Evolutionary conservation across 495 filamentous ascomycete species (phyloP).

Genomic region (Aspergillus incahuasiensis): DNA sequence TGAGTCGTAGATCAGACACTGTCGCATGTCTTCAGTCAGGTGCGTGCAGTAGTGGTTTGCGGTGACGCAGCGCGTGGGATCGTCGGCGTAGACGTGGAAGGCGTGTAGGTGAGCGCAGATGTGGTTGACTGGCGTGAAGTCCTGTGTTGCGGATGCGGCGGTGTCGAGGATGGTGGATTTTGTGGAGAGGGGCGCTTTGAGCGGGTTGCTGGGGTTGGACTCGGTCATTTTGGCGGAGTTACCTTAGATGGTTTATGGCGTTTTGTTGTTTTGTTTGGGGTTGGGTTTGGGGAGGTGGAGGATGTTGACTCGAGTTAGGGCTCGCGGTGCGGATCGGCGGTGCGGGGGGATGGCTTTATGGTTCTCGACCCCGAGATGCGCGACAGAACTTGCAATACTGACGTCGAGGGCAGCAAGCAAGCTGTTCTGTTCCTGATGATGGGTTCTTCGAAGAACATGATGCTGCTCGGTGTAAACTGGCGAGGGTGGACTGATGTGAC

Average conservation of each 20-base stretch:
- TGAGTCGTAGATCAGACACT: slow-evolving; percentile 84
- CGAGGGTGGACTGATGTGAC: background rate
- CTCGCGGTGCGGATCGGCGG: background rate
- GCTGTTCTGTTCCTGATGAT: background rate
- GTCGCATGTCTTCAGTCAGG: slow-evolving; percentile 67
- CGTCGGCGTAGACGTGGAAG: slow-evolving; percentile 74
- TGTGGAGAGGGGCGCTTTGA: slow-evolving; percentile 44
- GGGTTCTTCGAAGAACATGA: background rate
- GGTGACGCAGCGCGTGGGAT: slow-evolving; percentile 64
- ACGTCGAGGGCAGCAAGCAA: background rate
- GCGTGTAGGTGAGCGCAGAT: slow-evolving; percentile 85
- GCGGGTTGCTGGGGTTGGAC: slow-evolving; percentile 23
- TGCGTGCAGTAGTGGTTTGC: slow-evolving; percentile 85
- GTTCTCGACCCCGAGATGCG: too few relatives aligned
- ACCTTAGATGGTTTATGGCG: too few relatives aligned
- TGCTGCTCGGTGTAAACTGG: background rate
- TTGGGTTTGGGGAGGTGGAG: too few relatives aligned
- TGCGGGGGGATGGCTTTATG: slow-evolving; percentile 1
- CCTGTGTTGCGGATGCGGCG: slow-evolving; percentile 57
- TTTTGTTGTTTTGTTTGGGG: too few relatives aligned
- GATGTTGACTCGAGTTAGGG: background rate
- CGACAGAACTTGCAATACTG: background rate
- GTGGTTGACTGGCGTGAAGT: slow-evolving; percentile 67
- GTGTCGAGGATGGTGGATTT: slow-evolving; percentile 62
- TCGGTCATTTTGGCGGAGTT: slow-evolving; percentile 18